phyloP scores from a whole-genome alignment of 306 rosid species.

The Fagus crenata region DNA sequence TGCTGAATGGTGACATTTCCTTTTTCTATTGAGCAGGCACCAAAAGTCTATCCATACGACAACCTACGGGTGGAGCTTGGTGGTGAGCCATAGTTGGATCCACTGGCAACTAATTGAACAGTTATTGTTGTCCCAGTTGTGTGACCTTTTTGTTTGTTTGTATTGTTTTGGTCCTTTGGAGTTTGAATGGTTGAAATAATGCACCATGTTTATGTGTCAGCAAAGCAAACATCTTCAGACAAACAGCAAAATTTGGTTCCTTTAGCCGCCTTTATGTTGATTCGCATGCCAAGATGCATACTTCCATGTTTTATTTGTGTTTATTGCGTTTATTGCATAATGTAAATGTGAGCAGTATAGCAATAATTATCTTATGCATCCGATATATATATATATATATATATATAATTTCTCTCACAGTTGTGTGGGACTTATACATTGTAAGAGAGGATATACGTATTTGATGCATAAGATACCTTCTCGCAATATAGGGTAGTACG shows the following conservation, averaged over 20 bases:
- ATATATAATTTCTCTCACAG: no score
- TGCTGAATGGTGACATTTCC: conserved; percentile 19
- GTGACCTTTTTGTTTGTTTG: conserved; percentile 33
- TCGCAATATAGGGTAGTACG: background rate
- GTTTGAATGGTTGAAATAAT: conserved; percentile 37
- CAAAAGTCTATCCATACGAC: conserved; percentile 89
- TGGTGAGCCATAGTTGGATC: conserved; percentile 64
- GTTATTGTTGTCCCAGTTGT: conserved; percentile 40
- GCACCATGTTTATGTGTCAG: conserved; percentile 25
- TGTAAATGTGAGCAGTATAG: background rate
- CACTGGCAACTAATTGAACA: conserved; percentile 17
- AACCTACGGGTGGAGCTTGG: conserved; percentile 92
- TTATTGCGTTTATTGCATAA: background rate
- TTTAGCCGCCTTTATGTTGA: background rate
- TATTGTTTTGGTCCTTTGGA: conserved; percentile 28
- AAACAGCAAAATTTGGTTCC: conserved; percentile 18
- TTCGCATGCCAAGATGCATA: background rate
- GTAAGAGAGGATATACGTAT: no score
- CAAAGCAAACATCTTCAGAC: conserved; percentile 29
- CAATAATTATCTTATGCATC: background rate
- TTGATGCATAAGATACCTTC: no score
- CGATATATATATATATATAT: no score
- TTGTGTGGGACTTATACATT: no score
- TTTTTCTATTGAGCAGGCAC: conserved; percentile 50
- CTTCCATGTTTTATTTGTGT: background rate